A percentile compares a stretch with the other conserved stretches of the same genome.
These are phyloP conservation scores for Fraxinus floribunda DNA, from an alignment of 305 asterid species.

Conservation along the genomic window DNA sequence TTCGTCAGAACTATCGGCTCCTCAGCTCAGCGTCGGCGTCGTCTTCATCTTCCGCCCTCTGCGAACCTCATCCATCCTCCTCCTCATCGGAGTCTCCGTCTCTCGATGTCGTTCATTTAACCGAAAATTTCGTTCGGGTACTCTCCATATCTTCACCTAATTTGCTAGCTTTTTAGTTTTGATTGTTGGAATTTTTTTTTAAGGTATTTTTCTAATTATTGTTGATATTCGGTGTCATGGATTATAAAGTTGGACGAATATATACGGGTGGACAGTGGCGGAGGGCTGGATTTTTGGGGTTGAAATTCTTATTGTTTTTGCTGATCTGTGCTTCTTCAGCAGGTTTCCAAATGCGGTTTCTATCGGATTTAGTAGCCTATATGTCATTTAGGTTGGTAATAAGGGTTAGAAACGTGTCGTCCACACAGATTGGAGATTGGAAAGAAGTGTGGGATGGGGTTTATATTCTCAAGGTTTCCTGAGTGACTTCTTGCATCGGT, in stretches of 20 bases:
- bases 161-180: neutral
- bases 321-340: neutral
- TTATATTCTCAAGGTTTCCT: neutral
- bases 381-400: neutral
- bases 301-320: neutral
- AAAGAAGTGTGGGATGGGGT: neutral
- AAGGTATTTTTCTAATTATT: neutral
- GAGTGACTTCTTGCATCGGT: neutral
- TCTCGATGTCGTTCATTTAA: constrained; percentile 48
- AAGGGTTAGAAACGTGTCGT: too few species aligned
- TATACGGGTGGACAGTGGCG: neutral
- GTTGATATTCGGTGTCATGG: neutral
- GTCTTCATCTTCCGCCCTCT: constrained; percentile 27
- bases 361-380: neutral
- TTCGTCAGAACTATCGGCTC: constrained; percentile 68
- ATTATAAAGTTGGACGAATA: neutral
- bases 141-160: neutral
- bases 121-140: constrained; percentile 82
- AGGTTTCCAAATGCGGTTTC: neutral
- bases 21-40: constrained; percentile 42
- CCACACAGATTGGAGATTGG: neutral
- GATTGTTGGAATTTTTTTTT: neutral
- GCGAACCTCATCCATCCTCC: constrained; percentile 37
- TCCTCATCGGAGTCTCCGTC: constrained; percentile 38
- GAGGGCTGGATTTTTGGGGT: neutral